Conservation (phyloP, 1,139 yeast species). For the Kodamaea fungicola region DNA sequence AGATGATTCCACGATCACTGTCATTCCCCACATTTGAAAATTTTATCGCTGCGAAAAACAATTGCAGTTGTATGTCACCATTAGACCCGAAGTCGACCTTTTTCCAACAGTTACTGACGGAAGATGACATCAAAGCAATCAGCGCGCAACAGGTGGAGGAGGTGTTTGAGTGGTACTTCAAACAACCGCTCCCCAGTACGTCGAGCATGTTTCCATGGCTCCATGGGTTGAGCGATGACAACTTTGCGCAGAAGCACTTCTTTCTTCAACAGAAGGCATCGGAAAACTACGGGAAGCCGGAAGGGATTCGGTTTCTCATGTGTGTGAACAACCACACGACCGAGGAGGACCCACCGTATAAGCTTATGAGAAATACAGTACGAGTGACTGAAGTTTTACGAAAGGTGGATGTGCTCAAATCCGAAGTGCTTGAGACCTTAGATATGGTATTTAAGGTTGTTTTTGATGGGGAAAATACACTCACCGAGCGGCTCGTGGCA, state of each 20-base stretch:
- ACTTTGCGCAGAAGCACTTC: conserved; percentile 47
- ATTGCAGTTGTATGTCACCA: conserved; percentile 15
- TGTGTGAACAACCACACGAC: conserved; percentile 34
- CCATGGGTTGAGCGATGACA: conserved; percentile 63
- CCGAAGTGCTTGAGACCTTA: conserved; percentile 28
- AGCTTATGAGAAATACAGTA: conserved; percentile 58
- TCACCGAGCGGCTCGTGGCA: conserved; percentile 20
- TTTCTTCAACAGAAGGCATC: conserved; percentile 30
- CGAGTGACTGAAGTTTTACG: conserved; percentile 57
- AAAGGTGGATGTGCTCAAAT: conserved; percentile 38
- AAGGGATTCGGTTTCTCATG: conserved; percentile 43
- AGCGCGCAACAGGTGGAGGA: conserved; percentile 25
- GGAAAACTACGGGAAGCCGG: conserved; percentile 8
- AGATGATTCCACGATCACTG: too few relatives aligned
- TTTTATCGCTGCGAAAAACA: neutral
- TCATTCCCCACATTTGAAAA: conserved; percentile 1
- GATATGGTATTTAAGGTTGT: conserved; percentile 17
- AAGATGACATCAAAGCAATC: conserved; percentile 9
- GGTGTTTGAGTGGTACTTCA: conserved; percentile 46
- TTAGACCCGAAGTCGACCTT: conserved; percentile 22
- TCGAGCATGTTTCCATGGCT: conserved; percentile 83
- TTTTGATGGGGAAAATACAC: conserved; percentile 12
- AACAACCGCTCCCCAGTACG: conserved; percentile 62
- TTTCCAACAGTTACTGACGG: conserved; percentile 10
- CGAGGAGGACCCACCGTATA: conserved; percentile 2